Conservation (phyloP, 2,329 filamentous ascomycete genomes). For the Gaeumannomyces tritici region DNA sequence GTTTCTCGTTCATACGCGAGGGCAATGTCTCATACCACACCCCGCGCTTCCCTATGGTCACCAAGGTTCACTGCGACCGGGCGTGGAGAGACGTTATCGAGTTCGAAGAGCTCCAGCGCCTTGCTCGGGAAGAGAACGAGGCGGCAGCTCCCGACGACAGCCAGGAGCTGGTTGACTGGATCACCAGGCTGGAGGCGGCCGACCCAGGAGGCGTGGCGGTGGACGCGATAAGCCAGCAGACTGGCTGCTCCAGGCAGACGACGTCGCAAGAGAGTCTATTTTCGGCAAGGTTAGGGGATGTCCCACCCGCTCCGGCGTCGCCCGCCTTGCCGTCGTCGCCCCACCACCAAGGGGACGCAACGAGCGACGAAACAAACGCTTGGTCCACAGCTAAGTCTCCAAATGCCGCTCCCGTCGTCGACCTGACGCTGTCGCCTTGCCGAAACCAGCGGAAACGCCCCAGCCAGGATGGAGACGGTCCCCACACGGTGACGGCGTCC, state of each 20-base stretch:
- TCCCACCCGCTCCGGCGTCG: too few species aligned
- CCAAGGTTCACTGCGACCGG: slow-evolving; percentile 71
- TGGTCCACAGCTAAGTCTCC: not conserved
- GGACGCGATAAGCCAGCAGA: slow-evolving; percentile 36
- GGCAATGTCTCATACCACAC: slow-evolving; percentile 60
- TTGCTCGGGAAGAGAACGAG: slow-evolving; percentile 45
- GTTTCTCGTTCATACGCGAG: slow-evolving; percentile 68
- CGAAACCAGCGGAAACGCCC: not conserved
- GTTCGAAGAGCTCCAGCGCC: slow-evolving; percentile 58
- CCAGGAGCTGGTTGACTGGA: slow-evolving; percentile 53
- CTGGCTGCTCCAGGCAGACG: slow-evolving; percentile 8
- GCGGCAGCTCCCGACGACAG: slow-evolving; percentile 41
- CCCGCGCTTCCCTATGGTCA: slow-evolving; percentile 65
- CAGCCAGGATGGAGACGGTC: not conserved
- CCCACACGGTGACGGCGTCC: not conserved
- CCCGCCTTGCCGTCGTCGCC: not conserved
- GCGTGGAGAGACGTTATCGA: slow-evolving; percentile 58
- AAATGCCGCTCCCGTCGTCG: not conserved
- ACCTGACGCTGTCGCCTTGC: not conserved
- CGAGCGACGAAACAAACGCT: not conserved
- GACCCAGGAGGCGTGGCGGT: slow-evolving; percentile 34
- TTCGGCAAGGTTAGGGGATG: not conserved
- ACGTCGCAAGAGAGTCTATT: slow-evolving; percentile 2
- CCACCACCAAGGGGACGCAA: not conserved
- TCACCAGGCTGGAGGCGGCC: slow-evolving; percentile 46